Evolutionary conservation across 306 rosid genomes (phyloP).

Genomic region (Arachis stenosperma): DNA sequence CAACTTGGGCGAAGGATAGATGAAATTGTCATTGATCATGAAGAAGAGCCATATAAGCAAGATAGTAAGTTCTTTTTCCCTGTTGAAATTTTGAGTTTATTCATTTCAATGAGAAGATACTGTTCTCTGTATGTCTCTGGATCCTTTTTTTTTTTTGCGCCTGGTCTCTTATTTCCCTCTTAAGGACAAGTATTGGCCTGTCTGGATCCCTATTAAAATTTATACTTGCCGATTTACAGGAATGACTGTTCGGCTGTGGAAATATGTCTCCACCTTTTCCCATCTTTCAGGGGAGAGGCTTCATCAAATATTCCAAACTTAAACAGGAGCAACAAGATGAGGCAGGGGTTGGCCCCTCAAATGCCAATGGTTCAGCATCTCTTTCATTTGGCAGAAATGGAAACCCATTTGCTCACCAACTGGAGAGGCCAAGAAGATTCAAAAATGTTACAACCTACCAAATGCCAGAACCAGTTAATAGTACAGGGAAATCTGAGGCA

Average conservation of each 20-base stretch:
- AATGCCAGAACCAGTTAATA: constrained; percentile 64
- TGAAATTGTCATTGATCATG: constrained; percentile 79
- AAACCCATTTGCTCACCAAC: constrained; percentile 53
- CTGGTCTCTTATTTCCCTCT: constrained; percentile 12
- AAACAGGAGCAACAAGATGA: constrained; percentile 77
- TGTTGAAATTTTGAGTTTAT: constrained; percentile 3
- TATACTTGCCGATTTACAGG: constrained; percentile 54
- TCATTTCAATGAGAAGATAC: constrained; percentile 3
- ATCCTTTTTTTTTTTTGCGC: neutral
- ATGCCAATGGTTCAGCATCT: constrained; percentile 62
- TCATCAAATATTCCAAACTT: constrained; percentile 89
- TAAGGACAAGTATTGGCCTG: neutral
- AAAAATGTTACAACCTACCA: constrained; percentile 52
- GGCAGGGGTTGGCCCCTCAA: constrained; percentile 78
- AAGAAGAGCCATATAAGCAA: constrained; percentile 82
- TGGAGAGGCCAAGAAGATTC: constrained; percentile 67
- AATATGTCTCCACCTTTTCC: constrained; percentile 93
- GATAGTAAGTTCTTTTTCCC: constrained; percentile 71
- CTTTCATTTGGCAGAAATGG: constrained; percentile 64
- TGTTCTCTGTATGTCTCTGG: constrained; percentile 14
- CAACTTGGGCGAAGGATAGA: constrained; percentile 97
- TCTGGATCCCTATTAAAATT: neutral
- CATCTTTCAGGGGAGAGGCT: constrained; percentile 97
- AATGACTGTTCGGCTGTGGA: constrained; percentile 95
- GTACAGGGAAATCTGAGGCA: constrained; percentile 73